Base-by-base conservation (phyloP, 1,284 basidiomycete genomes). In the Boletus mariae region DNA sequence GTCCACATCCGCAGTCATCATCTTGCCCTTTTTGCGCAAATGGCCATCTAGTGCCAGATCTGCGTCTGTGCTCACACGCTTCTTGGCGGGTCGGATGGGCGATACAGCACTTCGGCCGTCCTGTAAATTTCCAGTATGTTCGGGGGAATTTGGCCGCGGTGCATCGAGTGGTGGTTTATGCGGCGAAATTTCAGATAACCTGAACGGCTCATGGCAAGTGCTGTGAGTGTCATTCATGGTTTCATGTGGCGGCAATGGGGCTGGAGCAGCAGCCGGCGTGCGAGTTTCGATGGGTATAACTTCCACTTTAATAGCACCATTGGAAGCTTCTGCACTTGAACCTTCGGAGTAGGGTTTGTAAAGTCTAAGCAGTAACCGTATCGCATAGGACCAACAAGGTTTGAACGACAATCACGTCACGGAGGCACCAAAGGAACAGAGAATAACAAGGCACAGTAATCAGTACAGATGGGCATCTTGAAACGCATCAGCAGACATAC, bases 161-260 rank as follows among this genome's bases (percentile, higher is more conserved):
- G 44, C 52, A 37, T 50, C 53, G 12, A 32, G 31, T 40, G 51
- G 50, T 42, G 38, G 40, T 58, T 80, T 79, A 53, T 63, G 64
- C 54, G 80, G 78, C 9, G 80, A 80, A 59, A 80, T 69, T 59
- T 80, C 78, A 48, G 77, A 79, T 57, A 80, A 44, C 41, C 76
- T 78, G 45, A 82, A 58, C 34, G 68, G 69, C 32, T 57, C 57
- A 54, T 65, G 55, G 38, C 53, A 51, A 46, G 57, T 53, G 53
- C 54, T 57, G n/a, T 47, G 15, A 32, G n/a, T 45, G 35, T 49
- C 49, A 45, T 47, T 37, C 20, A 45, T 47, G n/a, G 17, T 10
- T 35, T 45, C 48, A 46, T 46, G 46, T 50, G 43, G 28, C 34
- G 45, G 43, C 15, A 49, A 44, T 31, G 48, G 48, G 5, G 47